Conservation (phyloP, 306 rosid species). For the Cucurbita pepo region DNA sequence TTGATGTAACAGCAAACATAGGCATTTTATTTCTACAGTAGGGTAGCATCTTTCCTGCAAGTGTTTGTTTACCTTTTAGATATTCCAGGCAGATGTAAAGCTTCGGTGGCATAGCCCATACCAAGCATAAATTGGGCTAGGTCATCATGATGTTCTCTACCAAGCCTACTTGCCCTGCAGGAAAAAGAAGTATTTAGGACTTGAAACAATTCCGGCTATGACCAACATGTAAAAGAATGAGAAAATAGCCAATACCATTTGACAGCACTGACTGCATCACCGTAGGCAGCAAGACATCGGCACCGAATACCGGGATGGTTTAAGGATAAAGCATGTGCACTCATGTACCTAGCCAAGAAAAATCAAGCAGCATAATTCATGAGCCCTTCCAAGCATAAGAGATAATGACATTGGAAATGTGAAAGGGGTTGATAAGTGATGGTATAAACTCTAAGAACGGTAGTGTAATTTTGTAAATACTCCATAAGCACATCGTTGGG, state of each 20-base stretch:
- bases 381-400: neutral
- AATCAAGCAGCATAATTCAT: conserved; percentile 8
- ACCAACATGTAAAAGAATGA: neutral
- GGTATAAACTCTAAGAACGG: neutral
- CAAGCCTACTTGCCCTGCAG: conserved; percentile 97
- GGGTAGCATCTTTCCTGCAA: neutral
- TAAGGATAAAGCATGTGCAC: conserved; percentile 89
- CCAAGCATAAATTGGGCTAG: conserved; percentile 96
- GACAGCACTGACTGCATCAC: conserved; percentile 97
- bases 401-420: neutral
- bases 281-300: conserved; percentile 98
- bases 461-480: neutral
- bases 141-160: conserved; percentile 97
- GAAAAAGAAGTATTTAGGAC: conserved; percentile 11
- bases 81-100: conserved; percentile 95
- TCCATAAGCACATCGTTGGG: neutral
- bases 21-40: neutral
- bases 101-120: conserved; percentile 93
- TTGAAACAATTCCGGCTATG: neutral
- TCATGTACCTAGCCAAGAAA: conserved; percentile 65
- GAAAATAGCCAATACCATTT: conserved; percentile 45
- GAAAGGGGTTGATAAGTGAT: neutral
- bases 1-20: neutral
- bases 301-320: conserved; percentile 98
- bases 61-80: conserved; percentile 55